These are phyloP conservation scores for Ceratocystis diversiconidia DNA, from an alignment of 2,329 filamentous ascomycete species.

Conservation along the genomic window DNA sequence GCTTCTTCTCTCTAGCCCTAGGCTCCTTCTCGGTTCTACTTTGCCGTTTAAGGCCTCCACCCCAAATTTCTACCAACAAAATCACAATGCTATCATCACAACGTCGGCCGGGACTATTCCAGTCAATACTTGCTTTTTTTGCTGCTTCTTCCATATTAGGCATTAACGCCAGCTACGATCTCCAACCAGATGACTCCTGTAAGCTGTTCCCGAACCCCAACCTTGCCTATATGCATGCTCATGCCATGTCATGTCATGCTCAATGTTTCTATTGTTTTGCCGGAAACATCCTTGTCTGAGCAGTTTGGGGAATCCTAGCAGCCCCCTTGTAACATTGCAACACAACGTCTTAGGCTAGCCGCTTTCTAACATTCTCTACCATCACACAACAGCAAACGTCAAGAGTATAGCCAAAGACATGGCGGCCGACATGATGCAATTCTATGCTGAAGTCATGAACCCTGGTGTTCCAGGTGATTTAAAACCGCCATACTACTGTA, in stretches of 20 bases:
- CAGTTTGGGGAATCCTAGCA: background rate
- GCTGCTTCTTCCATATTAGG: slow-evolving; percentile 22
- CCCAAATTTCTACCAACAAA: background rate
- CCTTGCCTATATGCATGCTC: background rate
- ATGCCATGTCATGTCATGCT: background rate
- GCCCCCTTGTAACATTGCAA: slow-evolving; percentile 3
- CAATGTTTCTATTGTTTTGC: background rate
- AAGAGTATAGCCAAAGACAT: slow-evolving; percentile 36
- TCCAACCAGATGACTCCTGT: slow-evolving; percentile 24
- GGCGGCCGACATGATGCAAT: slow-evolving; percentile 35
- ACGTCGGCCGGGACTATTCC: slow-evolving; percentile 3
- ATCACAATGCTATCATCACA: slow-evolving; percentile 8
- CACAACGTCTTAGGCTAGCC: background rate
- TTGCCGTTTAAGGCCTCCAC: background rate
- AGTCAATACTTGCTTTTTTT: slow-evolving; percentile 22
- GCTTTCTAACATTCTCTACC: slow-evolving; percentile 5
- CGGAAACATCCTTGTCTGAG: background rate
- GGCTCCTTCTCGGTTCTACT: background rate
- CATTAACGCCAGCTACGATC: slow-evolving; percentile 24
- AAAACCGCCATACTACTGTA: slow-evolving; percentile 17
- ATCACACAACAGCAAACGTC: slow-evolving; percentile 32
- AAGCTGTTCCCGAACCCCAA: slow-evolving; percentile 3
- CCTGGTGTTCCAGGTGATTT: slow-evolving; percentile 24
- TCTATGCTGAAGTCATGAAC: slow-evolving; percentile 23
- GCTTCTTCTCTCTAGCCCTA: background rate